Evolutionary conservation across 2,329 filamentous ascomycete genomes (phyloP).

Genomic region (Aspergillus flavus): DNA sequence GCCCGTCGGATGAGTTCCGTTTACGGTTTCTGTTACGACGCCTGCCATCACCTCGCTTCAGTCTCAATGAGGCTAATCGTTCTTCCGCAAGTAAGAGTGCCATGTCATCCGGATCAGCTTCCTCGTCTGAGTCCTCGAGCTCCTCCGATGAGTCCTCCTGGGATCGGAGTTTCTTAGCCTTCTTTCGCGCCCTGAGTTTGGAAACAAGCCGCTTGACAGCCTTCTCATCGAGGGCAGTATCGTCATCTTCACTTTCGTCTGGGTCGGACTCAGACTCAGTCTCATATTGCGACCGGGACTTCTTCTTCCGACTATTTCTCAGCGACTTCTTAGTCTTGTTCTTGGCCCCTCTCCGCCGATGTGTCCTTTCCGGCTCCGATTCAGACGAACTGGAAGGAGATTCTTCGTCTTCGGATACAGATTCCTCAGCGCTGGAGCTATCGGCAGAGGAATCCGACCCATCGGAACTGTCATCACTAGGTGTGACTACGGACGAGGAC

Average conservation of each 20-base stretch:
- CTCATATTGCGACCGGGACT: conserved; percentile 35
- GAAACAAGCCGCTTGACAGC: conserved; percentile 32
- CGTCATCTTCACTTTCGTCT: conserved; percentile 30
- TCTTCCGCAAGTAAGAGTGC: conserved; percentile 26
- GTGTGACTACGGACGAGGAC: conserved; percentile 20
- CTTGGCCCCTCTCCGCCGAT: conserved; percentile 41
- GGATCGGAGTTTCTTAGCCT: conserved; percentile 31
- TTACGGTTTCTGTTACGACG: conserved; percentile 21
- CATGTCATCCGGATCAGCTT: conserved; percentile 30
- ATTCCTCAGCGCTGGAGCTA: conserved; percentile 24
- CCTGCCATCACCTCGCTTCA: conserved; percentile 21
- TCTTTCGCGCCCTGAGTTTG: conserved; percentile 40
- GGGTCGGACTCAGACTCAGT: conserved; percentile 30
- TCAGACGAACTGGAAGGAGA: conserved; percentile 21
- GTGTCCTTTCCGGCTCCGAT: conserved; percentile 29
- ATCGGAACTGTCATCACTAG: conserved; percentile 23
- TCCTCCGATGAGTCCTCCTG: conserved; percentile 34
- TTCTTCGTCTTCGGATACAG: conserved; percentile 17
- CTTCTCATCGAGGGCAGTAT: conserved; percentile 33
- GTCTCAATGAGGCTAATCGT: conserved; percentile 23
- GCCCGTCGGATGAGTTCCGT: conserved; percentile 15
- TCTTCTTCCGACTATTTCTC: conserved; percentile 39
- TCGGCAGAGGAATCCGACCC: conserved; percentile 12
- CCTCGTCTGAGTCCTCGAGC: conserved; percentile 34
- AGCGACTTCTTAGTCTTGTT: conserved; percentile 35